Evolutionary conservation across 2,329 filamentous ascomycete genomes (phyloP).

Genomic region (Fusarium caatingaense): DNA sequence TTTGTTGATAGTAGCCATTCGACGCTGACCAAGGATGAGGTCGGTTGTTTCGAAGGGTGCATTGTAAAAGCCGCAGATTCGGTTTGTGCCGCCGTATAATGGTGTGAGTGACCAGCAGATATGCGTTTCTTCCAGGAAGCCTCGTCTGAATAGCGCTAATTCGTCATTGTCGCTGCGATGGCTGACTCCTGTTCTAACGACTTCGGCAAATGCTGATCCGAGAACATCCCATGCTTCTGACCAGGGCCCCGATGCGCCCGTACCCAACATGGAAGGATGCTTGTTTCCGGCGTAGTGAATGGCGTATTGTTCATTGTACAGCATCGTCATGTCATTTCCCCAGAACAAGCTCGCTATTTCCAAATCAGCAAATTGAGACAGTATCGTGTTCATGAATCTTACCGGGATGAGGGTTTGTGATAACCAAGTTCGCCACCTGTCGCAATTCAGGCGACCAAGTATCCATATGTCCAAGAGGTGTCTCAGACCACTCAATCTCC

Average conservation of each 20-base stretch:
- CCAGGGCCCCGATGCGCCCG: constrained; percentile 67
- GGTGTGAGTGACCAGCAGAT: constrained; percentile 55
- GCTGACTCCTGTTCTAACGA: constrained; percentile 50
- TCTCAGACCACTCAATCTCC: constrained; percentile 56
- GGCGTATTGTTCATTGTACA: constrained; percentile 72
- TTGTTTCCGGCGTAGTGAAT: constrained; percentile 69
- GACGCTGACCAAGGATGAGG: constrained; percentile 49
- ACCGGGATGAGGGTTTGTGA: constrained; percentile 54
- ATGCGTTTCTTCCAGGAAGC: constrained; percentile 55
- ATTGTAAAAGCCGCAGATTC: constrained; percentile 56
- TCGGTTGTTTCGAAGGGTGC: constrained; percentile 54
- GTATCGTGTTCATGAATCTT: background rate
- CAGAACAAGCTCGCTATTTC: constrained; percentile 65
- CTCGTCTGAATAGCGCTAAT: constrained; percentile 48
- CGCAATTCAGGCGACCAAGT: constrained; percentile 59
- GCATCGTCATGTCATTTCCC: constrained; percentile 69
- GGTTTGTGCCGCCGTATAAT: constrained; percentile 51
- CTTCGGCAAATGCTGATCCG: constrained; percentile 50
- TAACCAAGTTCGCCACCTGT: constrained; percentile 53
- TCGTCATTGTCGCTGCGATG: constrained; percentile 51
- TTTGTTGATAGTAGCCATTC: constrained; percentile 50
- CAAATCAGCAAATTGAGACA: background rate
- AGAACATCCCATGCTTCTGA: constrained; percentile 58
- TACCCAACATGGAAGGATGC: constrained; percentile 70
- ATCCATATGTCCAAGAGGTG: constrained; percentile 57